These are phyloP conservation scores for Vaccinium macrocarpon DNA, from an alignment of 148 eudicot genomes.

Conservation along the genomic window DNA sequence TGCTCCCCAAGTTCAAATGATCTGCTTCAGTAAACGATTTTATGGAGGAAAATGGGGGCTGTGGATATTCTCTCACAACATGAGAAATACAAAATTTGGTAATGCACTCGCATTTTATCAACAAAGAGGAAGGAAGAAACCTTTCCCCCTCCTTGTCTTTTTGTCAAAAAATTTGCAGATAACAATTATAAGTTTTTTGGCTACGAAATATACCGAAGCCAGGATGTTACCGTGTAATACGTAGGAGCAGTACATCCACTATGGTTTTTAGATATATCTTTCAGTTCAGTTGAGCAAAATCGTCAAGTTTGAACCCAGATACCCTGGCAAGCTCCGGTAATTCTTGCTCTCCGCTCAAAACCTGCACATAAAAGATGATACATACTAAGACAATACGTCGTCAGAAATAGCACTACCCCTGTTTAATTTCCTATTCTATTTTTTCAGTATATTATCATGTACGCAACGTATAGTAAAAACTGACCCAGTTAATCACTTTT, in stretches of 20 bases:
- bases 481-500: neutral
- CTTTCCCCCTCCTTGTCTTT: neutral
- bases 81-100: no score
- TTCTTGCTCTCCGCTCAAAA: constrained; percentile 63
- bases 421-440: neutral
- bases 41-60: neutral
- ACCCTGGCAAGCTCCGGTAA: constrained; percentile 56
- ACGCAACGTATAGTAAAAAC: neutral
- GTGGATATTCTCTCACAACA: neutral
- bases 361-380: constrained; percentile 40
- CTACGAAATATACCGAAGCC: neutral
- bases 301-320: constrained; percentile 52
- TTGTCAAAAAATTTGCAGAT: neutral
- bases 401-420: neutral
- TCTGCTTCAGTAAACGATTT: neutral
- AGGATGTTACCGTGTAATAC: neutral
- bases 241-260: constrained; percentile 2
- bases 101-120: neutral
- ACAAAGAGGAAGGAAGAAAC: neutral
- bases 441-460: neutral
- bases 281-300: constrained; percentile 16
- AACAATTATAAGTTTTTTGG: neutral
- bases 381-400: neutral
- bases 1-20: neutral
- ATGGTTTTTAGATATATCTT: neutral